These are phyloP conservation scores for Pistacia vera DNA, from an alignment of 345 rosid species.

Conservation along the genomic window DNA sequence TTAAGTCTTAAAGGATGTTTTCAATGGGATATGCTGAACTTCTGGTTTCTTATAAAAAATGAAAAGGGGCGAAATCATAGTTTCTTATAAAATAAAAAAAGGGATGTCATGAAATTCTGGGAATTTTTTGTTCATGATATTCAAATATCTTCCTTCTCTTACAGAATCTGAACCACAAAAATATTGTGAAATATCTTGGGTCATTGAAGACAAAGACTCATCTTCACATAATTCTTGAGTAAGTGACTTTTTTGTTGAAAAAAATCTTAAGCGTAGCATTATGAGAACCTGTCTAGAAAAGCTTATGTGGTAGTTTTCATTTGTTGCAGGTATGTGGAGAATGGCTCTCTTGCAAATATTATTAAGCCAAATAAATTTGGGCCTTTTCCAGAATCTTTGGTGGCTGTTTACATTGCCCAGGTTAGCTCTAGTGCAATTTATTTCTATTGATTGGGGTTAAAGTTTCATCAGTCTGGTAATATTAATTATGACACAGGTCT, in stretches of 20 bases:
- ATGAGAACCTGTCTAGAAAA: constrained; percentile 14
- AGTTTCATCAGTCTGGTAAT: constrained; percentile 22
- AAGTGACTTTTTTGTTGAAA: constrained; percentile 34
- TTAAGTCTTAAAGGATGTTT: not conserved
- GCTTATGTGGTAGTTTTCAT: constrained; percentile 17
- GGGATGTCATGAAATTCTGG: no score
- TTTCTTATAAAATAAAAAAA: no score
- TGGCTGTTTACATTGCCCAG: constrained; percentile 98
- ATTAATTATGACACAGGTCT: constrained; percentile 52
- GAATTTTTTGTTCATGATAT: constrained; percentile 10
- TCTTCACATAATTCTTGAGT: constrained; percentile 99
- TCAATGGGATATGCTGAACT: not conserved
- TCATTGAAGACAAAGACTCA: constrained; percentile 90
- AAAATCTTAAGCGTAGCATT: not conserved
- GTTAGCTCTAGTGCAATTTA: constrained; percentile 44
- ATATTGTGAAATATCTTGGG: constrained; percentile 98
- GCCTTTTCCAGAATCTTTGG: constrained; percentile 97
- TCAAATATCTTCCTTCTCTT: constrained; percentile 21
- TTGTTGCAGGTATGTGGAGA: constrained; percentile 85
- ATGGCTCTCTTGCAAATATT: constrained; percentile 98
- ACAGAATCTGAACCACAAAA: constrained; percentile 97
- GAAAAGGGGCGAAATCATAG: no score
- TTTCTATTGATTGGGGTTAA: constrained; percentile 15
- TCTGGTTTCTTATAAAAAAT: not conserved
- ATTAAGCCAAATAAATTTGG: constrained; percentile 99